A percentile compares a stretch with the other conserved stretches of the same genome.
Evolutionary conservation across 768 basidiomycete genomes (phyloP).

Genomic region (Galerina sulciceps): DNA sequence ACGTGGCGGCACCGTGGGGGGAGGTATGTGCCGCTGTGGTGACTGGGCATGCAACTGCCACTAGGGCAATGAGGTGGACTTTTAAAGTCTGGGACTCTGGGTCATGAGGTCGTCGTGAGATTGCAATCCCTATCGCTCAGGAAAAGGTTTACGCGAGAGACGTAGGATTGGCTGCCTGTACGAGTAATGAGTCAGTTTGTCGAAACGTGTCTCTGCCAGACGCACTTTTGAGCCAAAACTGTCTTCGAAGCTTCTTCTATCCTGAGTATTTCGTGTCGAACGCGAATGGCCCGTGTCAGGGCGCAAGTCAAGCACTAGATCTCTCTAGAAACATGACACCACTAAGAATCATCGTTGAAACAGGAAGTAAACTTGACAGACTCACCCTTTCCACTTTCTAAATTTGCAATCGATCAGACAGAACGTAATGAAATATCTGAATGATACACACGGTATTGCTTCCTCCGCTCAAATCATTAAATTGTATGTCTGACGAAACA

Average conservation of each 20-base stretch:
- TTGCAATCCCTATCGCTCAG: no score
- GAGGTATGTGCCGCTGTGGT: no score
- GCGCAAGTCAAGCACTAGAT: background rate
- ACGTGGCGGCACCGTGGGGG: no score
- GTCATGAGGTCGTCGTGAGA: no score
- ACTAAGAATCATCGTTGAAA: background rate
- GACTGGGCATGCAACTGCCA: no score
- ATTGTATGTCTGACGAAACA: constrained; percentile 23
- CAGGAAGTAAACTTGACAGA: background rate
- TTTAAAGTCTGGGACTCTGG: no score
- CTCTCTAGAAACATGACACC: background rate
- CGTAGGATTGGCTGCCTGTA: no score
- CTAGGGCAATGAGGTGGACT: no score
- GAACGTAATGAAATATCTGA: background rate
- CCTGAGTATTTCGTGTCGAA: background rate
- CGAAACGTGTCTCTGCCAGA: no score
- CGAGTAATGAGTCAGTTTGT: no score
- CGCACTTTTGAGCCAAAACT: background rate
- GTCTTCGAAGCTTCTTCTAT: background rate
- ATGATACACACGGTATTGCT: background rate
- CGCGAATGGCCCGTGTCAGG: background rate
- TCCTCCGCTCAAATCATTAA: constrained; percentile 6
- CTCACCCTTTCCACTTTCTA: background rate
- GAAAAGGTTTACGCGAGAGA: no score
- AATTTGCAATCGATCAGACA: background rate